Evolutionary conservation across 164 flowering plant species (phyloP).

Genomic region (Santalum album): DNA sequence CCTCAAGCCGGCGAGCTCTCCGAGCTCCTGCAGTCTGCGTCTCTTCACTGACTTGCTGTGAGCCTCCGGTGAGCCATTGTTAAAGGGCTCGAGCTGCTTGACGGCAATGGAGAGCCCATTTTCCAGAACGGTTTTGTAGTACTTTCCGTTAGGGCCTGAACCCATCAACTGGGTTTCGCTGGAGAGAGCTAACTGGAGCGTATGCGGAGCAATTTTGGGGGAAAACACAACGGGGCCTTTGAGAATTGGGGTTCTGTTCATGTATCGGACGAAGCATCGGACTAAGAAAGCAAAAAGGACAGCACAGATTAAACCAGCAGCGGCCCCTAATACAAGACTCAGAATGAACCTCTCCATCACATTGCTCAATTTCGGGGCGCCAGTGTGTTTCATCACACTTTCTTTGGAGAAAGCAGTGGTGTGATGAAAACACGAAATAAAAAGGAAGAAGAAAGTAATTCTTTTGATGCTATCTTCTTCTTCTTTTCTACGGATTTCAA

Average conservation of each 20-base stretch:
- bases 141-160: constrained; percentile 59
- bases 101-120: constrained; percentile 70
- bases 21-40: constrained; percentile 56
- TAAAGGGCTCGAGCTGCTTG: constrained; percentile 59
- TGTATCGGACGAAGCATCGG: constrained; percentile 37
- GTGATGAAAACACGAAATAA: constrained; percentile 16
- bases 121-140: constrained; percentile 59
- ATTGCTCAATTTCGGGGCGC: constrained; percentile 22
- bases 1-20: constrained; percentile 52
- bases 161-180: constrained; percentile 53
- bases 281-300: constrained; percentile 37
- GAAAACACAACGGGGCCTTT: constrained; percentile 87
- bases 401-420: constrained; percentile 22
- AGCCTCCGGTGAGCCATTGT: constrained; percentile 23
- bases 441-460: constrained; percentile 14
- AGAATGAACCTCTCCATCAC: constrained; percentile 34
- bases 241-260: constrained; percentile 63
- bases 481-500: too few relatives aligned
- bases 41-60: constrained; percentile 52
- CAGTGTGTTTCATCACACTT: constrained; percentile 10
- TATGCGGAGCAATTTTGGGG: constrained; percentile 60
- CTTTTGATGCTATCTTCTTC: constrained; percentile 9
- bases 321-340: constrained; percentile 49
- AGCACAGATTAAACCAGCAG: constrained; percentile 47
- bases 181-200: constrained; percentile 55